Percentiles rank a stretch among this genome's conserved stretches.
Evolutionary conservation across 306 rosid genomes (phyloP).

Genomic region (Trifolium subterraneum): DNA sequence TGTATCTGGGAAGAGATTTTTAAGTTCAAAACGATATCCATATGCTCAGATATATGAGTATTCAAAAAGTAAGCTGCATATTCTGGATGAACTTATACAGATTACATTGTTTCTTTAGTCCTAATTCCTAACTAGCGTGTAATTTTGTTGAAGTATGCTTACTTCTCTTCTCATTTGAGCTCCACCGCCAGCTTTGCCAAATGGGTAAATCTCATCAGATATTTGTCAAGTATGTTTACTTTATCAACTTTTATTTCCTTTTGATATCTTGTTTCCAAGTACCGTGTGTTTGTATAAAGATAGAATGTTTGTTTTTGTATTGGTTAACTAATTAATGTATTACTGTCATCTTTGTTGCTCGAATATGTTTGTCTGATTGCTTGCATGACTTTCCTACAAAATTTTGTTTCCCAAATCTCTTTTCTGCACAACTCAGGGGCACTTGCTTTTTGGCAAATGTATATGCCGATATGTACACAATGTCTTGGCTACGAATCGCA

Average conservation of each 20-base stretch:
- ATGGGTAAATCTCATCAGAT: conserved; percentile 61
- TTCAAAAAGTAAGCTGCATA: conserved; percentile 70
- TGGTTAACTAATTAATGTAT: conserved; percentile 11
- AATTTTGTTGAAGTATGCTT: conserved; percentile 63
- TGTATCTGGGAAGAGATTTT: conserved; percentile 68
- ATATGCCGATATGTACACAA: background rate
- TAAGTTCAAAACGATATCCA: conserved; percentile 61
- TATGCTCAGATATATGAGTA: conserved; percentile 75
- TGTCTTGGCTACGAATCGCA: conserved; percentile 24
- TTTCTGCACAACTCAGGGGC: background rate
- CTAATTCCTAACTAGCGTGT: conserved; percentile 42
- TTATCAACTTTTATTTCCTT: conserved; percentile 29
- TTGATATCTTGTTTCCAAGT: conserved; percentile 31
- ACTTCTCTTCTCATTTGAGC: conserved; percentile 78
- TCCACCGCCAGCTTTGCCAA: conserved; percentile 67
- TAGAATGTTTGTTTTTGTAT: conserved; percentile 1
- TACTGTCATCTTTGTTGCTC: conserved; percentile 21
- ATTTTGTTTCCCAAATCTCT: background rate
- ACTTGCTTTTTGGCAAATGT: conserved; percentile 30
- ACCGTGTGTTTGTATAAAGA: conserved; percentile 13
- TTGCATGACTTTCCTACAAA: conserved; percentile 10
- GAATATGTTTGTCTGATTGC: background rate
- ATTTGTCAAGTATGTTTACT: conserved; percentile 67
- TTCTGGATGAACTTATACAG: conserved; percentile 22
- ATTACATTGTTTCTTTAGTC: conserved; percentile 22